Evolutionary conservation across 352 stramenopile species (phyloP).

Genomic region (Phytophthora kernoviae): DNA sequence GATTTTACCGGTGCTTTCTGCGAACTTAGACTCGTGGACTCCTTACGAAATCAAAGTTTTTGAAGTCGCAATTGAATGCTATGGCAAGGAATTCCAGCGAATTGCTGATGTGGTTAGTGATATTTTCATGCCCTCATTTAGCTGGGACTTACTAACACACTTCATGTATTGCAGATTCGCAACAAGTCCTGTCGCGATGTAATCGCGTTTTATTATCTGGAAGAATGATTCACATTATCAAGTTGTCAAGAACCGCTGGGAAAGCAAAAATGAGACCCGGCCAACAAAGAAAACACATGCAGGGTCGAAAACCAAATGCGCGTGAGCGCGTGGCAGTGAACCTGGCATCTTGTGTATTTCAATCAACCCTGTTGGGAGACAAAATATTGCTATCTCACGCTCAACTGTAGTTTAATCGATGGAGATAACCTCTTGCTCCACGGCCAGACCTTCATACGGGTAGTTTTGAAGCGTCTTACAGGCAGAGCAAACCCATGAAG

Average conservation of each 20-base stretch:
- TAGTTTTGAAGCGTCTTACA: conserved; percentile 77
- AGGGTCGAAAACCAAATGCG: conserved; percentile 23
- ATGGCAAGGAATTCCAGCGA: conserved; percentile 82
- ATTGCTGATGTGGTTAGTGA: conserved; percentile 68
- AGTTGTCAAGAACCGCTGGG: conserved; percentile 80
- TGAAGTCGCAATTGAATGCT: conserved; percentile 84
- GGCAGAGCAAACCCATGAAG: conserved; percentile 77
- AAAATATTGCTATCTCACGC: conserved; percentile 13
- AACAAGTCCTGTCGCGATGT: conserved; percentile 76
- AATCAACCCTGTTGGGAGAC: conserved; percentile 26
- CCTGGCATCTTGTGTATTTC: conserved; percentile 34
- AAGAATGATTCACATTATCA: conserved; percentile 88
- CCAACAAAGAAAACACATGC: conserved; percentile 27
- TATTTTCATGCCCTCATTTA: neutral
- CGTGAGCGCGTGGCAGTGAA: conserved; percentile 20
- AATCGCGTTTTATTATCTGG: conserved; percentile 90
- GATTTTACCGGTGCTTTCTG: conserved; percentile 4
- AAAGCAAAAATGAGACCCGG: conserved; percentile 47
- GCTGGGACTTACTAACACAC: neutral
- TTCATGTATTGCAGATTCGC: conserved; percentile 43
- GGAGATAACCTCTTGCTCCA: conserved; percentile 65
- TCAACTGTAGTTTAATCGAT: conserved; percentile 51
- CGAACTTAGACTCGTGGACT: conserved; percentile 71
- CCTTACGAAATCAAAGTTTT: conserved; percentile 84
- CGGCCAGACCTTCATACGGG: conserved; percentile 57